Evolutionary conservation across 176 grass and related monocot species (phyloP), one percentile per base, ranked within the genome.

Genomic region (Thinopyrum elongatum): DNA sequence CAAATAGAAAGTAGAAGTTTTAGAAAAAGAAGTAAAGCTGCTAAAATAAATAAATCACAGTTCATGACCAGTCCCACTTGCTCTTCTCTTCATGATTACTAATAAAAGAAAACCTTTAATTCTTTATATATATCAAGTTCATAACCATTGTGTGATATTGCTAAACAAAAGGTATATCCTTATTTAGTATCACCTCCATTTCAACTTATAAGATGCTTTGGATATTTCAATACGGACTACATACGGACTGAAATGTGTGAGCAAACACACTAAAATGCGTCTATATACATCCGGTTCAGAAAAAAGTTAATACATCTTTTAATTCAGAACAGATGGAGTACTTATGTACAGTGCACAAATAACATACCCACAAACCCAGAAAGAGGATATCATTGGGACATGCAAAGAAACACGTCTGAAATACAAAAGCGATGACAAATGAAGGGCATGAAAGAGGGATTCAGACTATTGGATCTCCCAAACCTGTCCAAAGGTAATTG

Each of bases 401-500:
- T 12, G 38, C 31, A 22, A n/a, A 74, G 10, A 81, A 65, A 53
- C 2, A 12, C 1, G 25, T 11, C 7, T 82, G 31, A 3, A 23
- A 74, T 1, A 39, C 6, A 59, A 76, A 4, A 25, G 6, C 51
- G 47, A 17, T 25, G 66, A 62, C 46, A 75, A 67, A 57, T 28
- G 22, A 78, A 83, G 9, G 38, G 30, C 51, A 74, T 69, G 60
- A 17, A 83, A 82, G 23, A 47, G 39, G 12, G 15, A 82, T 81
- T 31, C 2, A 47, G 17, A 31, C 34, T 64, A 36, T 22, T 1
- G 5, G 62, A 79, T 80, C 59, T 79, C 60, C 16, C 78, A 83
- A 41, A 98, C 94, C 97, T 99, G 97, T 81, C 92, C 97, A 65
- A 99, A 99, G 60, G 94, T 65, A 58, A 99, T 91, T 61, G 97